Evolutionary conservation across 2,329 filamentous ascomycete species (phyloP).

Genomic region (Penicillium expansum): DNA sequence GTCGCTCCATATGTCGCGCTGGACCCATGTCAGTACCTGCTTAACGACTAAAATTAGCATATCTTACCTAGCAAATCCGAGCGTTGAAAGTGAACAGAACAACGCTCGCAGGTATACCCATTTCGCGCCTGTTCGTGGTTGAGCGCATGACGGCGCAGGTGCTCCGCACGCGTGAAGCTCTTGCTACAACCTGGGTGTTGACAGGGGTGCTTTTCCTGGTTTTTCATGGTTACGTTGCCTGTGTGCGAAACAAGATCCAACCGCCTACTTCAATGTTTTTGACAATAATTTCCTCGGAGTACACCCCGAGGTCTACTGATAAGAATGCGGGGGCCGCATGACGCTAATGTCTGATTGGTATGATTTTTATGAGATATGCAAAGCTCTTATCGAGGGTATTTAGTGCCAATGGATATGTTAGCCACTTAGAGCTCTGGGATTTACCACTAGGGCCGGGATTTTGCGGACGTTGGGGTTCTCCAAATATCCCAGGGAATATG

Average conservation of each 20-base stretch:
- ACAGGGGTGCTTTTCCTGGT: conserved; percentile 16
- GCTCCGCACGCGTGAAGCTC: conserved; percentile 57
- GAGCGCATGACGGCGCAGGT: conserved; percentile 57
- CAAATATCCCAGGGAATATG: not conserved
- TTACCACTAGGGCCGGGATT: not conserved
- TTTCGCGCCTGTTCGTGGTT: conserved; percentile 56
- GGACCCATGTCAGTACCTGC: not conserved
- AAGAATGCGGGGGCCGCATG: conserved; percentile 17
- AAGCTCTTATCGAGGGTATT: not conserved
- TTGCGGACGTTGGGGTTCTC: not conserved
- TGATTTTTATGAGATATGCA: not conserved
- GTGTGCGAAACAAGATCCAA: not conserved
- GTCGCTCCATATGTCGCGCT: conserved; percentile 59
- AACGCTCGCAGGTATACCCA: conserved; percentile 54
- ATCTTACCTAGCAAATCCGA: conserved; percentile 57
- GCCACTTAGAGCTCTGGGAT: not conserved
- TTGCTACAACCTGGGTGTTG: conserved; percentile 16
- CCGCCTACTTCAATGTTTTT: not conserved
- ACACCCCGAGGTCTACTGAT: conserved; percentile 14
- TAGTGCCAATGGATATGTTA: not conserved
- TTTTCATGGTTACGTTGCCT: not conserved
- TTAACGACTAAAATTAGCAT: not conserved
- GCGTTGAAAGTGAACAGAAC: conserved; percentile 60
- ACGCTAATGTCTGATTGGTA: conserved; percentile 14
- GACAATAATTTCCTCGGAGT: not conserved